Evolutionary conservation across 257 asterid genomes (phyloP).

Genomic region (Solanum sejunctum): DNA sequence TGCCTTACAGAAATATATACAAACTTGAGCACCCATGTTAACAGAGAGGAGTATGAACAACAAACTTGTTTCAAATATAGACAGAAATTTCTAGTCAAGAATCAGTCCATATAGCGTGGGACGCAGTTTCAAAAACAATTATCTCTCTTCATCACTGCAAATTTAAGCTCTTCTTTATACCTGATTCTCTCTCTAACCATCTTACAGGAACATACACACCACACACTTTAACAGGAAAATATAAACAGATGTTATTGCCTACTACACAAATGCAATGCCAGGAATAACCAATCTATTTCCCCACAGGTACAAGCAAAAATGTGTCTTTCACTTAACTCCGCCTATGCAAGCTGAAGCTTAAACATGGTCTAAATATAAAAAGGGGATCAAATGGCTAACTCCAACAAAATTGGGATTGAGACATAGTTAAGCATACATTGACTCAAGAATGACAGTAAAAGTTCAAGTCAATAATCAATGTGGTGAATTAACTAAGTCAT

Average conservation of each 20-base stretch:
- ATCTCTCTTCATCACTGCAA: background rate
- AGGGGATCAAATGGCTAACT: background rate
- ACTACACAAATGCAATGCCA: background rate
- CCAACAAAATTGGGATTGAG: background rate
- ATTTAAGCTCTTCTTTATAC: background rate
- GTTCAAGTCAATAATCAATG: background rate
- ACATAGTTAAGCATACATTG: background rate
- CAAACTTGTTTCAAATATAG: background rate
- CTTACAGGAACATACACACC: background rate
- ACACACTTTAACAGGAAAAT: background rate
- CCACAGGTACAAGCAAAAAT: background rate
- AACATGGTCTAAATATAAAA: background rate
- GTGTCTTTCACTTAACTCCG: background rate
- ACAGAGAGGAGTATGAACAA: background rate
- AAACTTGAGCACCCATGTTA: background rate
- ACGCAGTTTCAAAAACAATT: background rate
- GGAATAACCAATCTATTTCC: background rate
- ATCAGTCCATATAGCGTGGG: background rate
- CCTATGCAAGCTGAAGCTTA: background rate
- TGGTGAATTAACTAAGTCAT: background rate
- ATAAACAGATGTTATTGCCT: background rate
- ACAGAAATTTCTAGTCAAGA: background rate
- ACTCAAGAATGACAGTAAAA: background rate
- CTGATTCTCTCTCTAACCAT: background rate
- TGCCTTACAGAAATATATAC: background rate